Evolutionary conservation across 2,329 filamentous ascomycete genomes (phyloP).

Genomic region (Colletotrichum horii): DNA sequence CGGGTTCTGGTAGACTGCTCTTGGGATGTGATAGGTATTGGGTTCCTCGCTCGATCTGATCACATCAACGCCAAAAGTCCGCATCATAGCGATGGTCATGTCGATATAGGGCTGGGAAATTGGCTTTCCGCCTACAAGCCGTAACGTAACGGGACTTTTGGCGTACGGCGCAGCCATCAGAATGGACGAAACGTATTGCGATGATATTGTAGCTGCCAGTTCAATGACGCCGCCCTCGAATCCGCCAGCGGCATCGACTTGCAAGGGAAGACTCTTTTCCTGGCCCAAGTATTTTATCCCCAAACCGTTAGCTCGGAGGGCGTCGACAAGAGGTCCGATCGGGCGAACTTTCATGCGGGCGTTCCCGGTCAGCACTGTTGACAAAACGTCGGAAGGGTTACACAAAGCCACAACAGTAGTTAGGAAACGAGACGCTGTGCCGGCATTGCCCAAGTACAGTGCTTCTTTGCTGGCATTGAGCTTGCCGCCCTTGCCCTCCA

Average conservation of each 20-base stretch:
- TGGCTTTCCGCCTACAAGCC: slow-evolving; percentile 92
- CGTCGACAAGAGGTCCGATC: slow-evolving; percentile 91
- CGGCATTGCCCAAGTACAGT: slow-evolving; percentile 94
- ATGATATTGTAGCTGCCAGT: slow-evolving; percentile 92
- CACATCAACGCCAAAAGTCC: slow-evolving; percentile 84
- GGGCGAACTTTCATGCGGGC: slow-evolving; percentile 95
- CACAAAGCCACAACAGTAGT: slow-evolving; percentile 91
- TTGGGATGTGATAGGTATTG: slow-evolving; percentile 93
- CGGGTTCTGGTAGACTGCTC: slow-evolving; percentile 83
- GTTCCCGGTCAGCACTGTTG: slow-evolving; percentile 89
- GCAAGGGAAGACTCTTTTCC: slow-evolving; percentile 82
- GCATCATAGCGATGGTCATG: slow-evolving; percentile 99
- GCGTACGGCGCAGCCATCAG: slow-evolving; percentile 97
- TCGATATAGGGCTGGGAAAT: slow-evolving; percentile 98
- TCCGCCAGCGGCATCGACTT: slow-evolving; percentile 81
- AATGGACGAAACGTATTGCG: slow-evolving; percentile 98
- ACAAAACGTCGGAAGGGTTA: slow-evolving; percentile 65
- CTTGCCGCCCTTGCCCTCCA: slow-evolving; percentile 88
- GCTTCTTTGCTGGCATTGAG: slow-evolving; percentile 77
- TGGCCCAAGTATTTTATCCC: slow-evolving; percentile 84
- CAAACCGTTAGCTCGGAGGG: slow-evolving; percentile 86
- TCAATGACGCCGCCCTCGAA: slow-evolving; percentile 88
- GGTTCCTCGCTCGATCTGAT: slow-evolving; percentile 77
- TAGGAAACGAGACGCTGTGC: slow-evolving; percentile 93
- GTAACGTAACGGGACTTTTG: slow-evolving; percentile 88